Evolutionary conservation across 495 filamentous ascomycete species (phyloP), one percentile per base, ranked within the genome.

Genomic region (Penicillium chermesinum): DNA sequence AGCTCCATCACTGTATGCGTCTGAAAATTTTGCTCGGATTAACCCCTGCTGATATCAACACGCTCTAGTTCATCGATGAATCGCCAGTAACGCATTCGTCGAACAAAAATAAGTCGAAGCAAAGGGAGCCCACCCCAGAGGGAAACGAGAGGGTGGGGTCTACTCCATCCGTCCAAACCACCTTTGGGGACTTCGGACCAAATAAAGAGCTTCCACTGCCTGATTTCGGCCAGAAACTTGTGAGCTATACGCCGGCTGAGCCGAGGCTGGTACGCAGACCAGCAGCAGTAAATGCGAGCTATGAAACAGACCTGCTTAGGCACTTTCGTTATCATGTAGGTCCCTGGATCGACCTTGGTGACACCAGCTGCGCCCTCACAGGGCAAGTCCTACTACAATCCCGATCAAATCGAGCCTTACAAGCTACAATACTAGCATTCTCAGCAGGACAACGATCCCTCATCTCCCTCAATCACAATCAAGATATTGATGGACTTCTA

Each of bases 301-400:
- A 46, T 4, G 59, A 62, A 37, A 62, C 59, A 2, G 56, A 59
- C 21, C 14, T 62, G 5, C 25, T 62, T 8, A 53, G 59, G 22
- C 59, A 62, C 37, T 62, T 62, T 16, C 57, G 59, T 7, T 62
- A 62, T 21, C 51, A 57, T 9, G 39, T 62, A 15, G 50, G 56
- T 19, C 59, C 59, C 9, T 62, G 59, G 59, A 59, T 62, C 15
- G 59, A 62, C 17, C 49, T 49, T 1, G 59, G 59, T 10, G 59
- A 62, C 14, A 54, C 59, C 4, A 52, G 54, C 22, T 55, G 57
- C 22, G 53, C 59, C 2, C 46, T 62, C 4, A 56, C 56, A 1
- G 41, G 59, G 1, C 50, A 57, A 12, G 50, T 51, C 6, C 44
- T 62, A 3, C 57, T 62, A n/a, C 53, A 57, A 10, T 60, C 50